Percentiles rank a stretch among this genome's conserved stretches.
Evolutionary conservation across 306 rosid genomes (phyloP).

Genomic region (Begonia loranthoides): DNA sequence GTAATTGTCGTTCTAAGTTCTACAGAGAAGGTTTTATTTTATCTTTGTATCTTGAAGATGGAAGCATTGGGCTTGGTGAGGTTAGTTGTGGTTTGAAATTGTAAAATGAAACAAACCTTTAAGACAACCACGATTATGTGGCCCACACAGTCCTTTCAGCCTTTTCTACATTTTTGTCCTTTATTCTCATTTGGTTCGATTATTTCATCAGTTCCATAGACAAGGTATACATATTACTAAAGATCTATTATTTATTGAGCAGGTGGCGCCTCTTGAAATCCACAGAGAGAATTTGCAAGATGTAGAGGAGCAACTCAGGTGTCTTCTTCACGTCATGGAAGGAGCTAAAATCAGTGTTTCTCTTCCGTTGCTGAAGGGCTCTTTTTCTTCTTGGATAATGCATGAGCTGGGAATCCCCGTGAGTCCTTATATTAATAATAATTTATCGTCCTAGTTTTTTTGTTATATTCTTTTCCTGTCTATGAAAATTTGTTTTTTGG

Average conservation of each 20-base stretch:
- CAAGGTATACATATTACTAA: neutral
- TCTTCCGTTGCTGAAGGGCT: constrained; percentile 62
- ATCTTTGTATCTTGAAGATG: constrained; percentile 74
- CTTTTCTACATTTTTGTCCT: neutral
- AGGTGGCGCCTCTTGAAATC: constrained; percentile 80
- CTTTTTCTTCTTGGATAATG: constrained; percentile 82
- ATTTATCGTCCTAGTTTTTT: constrained; percentile 1
- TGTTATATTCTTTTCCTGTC: neutral
- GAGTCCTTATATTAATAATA: constrained; percentile 15
- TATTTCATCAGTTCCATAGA: neutral
- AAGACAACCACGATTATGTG: neutral
- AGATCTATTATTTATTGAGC: constrained; percentile 17
- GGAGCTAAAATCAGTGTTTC: constrained; percentile 39
- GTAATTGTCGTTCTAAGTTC: constrained; percentile 23
- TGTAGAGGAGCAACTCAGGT: constrained; percentile 80
- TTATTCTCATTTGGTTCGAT: neutral
- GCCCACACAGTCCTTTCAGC: neutral
- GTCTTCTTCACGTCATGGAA: constrained; percentile 48
- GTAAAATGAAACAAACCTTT: neutral
- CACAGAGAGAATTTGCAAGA: constrained; percentile 54
- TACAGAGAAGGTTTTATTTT: constrained; percentile 76
- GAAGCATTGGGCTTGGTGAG: constrained; percentile 85
- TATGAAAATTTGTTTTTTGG: neutral
- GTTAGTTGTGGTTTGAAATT: constrained; percentile 31
- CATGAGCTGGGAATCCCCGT: constrained; percentile 72